Percentiles rank a stretch among this genome's conserved stretches.
Evolutionary conservation across 352 stramenopile species (phyloP).

Genomic region (Halophytophthora polymorphica): DNA sequence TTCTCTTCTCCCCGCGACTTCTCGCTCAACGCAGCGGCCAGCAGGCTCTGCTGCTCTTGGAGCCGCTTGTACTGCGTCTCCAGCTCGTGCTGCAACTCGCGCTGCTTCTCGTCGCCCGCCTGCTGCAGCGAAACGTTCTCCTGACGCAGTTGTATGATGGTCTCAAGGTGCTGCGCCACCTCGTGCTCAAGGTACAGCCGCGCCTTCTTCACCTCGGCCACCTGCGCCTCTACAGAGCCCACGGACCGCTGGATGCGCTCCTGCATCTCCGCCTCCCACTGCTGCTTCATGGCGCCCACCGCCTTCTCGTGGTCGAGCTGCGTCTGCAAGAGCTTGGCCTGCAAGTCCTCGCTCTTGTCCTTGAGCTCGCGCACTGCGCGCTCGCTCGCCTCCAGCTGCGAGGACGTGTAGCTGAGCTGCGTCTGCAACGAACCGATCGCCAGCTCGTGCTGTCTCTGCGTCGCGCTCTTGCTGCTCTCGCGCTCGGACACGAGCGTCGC

Average conservation of each 20-base stretch:
- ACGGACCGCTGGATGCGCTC: constrained; percentile 58
- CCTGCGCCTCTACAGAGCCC: constrained; percentile 49
- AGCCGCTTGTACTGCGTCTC: constrained; percentile 41
- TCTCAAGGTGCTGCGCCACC: constrained; percentile 58
- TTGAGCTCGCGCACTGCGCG: constrained; percentile 24
- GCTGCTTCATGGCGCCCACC: constrained; percentile 43
- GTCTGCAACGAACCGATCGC: constrained; percentile 34
- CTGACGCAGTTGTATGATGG: constrained; percentile 48
- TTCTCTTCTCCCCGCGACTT: constrained; percentile 43
- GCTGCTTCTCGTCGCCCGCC: constrained; percentile 29
- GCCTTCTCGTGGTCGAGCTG: constrained; percentile 57
- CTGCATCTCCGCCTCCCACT: constrained; percentile 51
- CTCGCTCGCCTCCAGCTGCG: constrained; percentile 38
- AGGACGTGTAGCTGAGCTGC: constrained; percentile 36
- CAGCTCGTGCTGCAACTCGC: constrained; percentile 26
- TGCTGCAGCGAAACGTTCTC: constrained; percentile 58
- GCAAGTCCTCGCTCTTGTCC: constrained; percentile 44
- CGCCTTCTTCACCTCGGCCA: constrained; percentile 62
- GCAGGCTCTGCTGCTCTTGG: constrained; percentile 36
- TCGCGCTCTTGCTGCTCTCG: constrained; percentile 29
- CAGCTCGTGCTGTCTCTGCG: constrained; percentile 42
- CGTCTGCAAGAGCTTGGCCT: constrained; percentile 43
- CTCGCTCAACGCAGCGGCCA: constrained; percentile 30
- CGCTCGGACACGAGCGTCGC: constrained; percentile 28
- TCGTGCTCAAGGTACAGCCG: constrained; percentile 58